A percentile compares a stretch with the other conserved stretches of the same genome.
These are phyloP conservation scores for Botryosphaeria agaves DNA, from an alignment of 2,329 filamentous ascomycete species.

Conservation along the genomic window DNA sequence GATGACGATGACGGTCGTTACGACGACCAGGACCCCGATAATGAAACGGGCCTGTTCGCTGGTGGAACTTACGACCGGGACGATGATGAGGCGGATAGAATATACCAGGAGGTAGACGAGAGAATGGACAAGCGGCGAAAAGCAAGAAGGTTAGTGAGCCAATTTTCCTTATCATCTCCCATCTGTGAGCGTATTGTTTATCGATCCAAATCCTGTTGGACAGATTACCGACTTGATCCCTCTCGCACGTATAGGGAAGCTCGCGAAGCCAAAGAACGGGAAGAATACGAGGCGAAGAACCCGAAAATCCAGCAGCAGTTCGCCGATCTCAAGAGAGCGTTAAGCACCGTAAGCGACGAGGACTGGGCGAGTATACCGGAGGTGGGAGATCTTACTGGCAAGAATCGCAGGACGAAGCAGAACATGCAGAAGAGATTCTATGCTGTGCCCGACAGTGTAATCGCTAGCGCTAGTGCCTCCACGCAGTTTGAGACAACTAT, in stretches of 20 bases:
- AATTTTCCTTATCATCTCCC: conserved; percentile 7
- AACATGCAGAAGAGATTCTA: conserved; percentile 70
- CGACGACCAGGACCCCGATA: conserved; percentile 89
- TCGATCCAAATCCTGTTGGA: conserved; percentile 39
- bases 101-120: conserved; percentile 91
- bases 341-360: conserved; percentile 79
- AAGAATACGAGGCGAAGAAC: conserved; percentile 94
- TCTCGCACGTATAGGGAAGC: conserved; percentile 63
- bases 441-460: conserved; percentile 89
- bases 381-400: conserved; percentile 89
- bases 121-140: conserved; percentile 86
- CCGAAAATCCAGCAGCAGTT: conserved; percentile 98
- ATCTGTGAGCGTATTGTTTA: conserved; percentile 1
- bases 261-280: conserved; percentile 75
- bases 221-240: conserved; percentile 59
- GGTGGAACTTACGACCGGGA: conserved; percentile 94
- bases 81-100: conserved; percentile 91
- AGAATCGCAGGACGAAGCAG: conserved; percentile 73
- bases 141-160: conserved; percentile 59
- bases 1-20: conserved; percentile 61
- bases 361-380: conserved; percentile 95
- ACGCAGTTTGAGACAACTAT: conserved; percentile 70
- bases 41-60: conserved; percentile 89
- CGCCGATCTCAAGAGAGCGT: conserved; percentile 79
- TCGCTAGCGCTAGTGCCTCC: conserved; percentile 68